Conservation (phyloP, 768 basidiomycete genomes). For the Phylloporus arenicola region DNA sequence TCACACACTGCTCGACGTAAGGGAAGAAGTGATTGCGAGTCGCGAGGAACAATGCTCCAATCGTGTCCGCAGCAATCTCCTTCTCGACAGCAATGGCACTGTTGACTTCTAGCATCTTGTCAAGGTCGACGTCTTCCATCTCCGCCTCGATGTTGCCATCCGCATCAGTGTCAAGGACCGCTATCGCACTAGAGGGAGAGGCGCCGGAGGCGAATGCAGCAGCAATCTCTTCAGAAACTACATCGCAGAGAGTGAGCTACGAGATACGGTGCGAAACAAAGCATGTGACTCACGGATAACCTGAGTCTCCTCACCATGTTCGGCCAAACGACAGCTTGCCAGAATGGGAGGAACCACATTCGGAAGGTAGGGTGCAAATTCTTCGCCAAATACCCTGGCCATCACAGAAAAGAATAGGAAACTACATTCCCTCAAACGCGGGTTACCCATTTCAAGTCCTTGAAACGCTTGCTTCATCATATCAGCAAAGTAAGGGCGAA, state of each 20-base stretch:
- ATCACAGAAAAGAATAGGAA: slow-evolving; percentile 99
- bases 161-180: slow-evolving; percentile 48
- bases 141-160: slow-evolving; percentile 59
- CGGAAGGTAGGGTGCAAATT: slow-evolving; percentile 84
- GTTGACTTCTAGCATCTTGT: slow-evolving; percentile 88
- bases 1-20: slow-evolving; percentile 76
- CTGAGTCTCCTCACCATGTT: slow-evolving; percentile 59
- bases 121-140: slow-evolving; percentile 74
- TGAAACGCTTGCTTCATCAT: slow-evolving; percentile 95
- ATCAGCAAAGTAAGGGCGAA: slow-evolving; percentile 93
- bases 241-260: slow-evolving; percentile 3
- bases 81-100: slow-evolving; percentile 98
- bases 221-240: slow-evolving; percentile 50
- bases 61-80: slow-evolving; percentile 95
- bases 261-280: background rate
- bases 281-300: slow-evolving; percentile 36
- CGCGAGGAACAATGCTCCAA: slow-evolving; percentile 83
- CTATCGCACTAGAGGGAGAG: slow-evolving; percentile 65
- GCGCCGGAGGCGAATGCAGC: slow-evolving; percentile 68
- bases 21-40: slow-evolving; percentile 85
- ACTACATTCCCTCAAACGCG: slow-evolving; percentile 87
- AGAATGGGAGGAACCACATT: slow-evolving; percentile 84
- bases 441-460: slow-evolving; percentile 80
- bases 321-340: slow-evolving; percentile 74
- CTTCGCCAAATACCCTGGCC: slow-evolving; percentile 93